These are phyloP conservation scores for Leishmania guyanensis DNA, from an alignment of 208 protist species.

Conservation along the genomic window DNA sequence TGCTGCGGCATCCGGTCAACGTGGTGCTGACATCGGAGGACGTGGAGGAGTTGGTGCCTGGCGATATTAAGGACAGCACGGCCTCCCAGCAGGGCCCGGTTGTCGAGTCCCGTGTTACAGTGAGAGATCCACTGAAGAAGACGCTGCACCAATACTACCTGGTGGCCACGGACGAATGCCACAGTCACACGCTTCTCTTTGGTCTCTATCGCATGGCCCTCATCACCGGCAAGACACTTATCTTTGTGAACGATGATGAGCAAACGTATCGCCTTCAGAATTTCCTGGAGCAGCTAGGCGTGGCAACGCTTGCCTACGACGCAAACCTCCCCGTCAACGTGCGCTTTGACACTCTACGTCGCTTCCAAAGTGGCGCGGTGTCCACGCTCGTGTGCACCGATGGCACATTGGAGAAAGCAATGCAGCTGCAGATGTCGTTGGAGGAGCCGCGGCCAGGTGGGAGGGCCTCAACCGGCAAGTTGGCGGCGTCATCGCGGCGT, in stretches of 20 bases:
- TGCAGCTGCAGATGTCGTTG: conserved; percentile 62
- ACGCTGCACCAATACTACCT: conserved; percentile 89
- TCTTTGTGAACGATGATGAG: conserved; percentile 96
- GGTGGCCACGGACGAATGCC: conserved; percentile 87
- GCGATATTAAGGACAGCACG: conserved; percentile 44
- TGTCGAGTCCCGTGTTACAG: conserved; percentile 70
- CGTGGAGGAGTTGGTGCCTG: conserved; percentile 49
- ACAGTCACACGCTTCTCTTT: conserved; percentile 96
- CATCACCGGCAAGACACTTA: conserved; percentile 94
- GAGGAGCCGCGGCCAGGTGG: conserved; percentile 16
- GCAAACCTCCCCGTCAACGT: conserved; percentile 96
- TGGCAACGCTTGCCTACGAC: conserved; percentile 95
- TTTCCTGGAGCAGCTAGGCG: conserved; percentile 96
- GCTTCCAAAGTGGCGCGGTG: conserved; percentile 95
- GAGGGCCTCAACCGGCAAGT: conserved; percentile 6
- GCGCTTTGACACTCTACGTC: conserved; percentile 92
- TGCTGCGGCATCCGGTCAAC: conserved; percentile 94
- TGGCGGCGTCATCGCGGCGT: conserved; percentile 13
- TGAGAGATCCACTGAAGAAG: conserved; percentile 49
- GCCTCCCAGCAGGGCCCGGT: conserved; percentile 42
- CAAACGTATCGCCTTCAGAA: conserved; percentile 95
- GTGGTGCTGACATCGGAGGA: conserved; percentile 86
- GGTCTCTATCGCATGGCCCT: conserved; percentile 92
- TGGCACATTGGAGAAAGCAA: conserved; percentile 81
- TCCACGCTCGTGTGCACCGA: conserved; percentile 97